A percentile compares a stretch with the other conserved stretches of the same genome.
These are phyloP conservation scores for Fusarium buharicum DNA, from an alignment of 2,329 filamentous ascomycete species.

Conservation along the genomic window DNA sequence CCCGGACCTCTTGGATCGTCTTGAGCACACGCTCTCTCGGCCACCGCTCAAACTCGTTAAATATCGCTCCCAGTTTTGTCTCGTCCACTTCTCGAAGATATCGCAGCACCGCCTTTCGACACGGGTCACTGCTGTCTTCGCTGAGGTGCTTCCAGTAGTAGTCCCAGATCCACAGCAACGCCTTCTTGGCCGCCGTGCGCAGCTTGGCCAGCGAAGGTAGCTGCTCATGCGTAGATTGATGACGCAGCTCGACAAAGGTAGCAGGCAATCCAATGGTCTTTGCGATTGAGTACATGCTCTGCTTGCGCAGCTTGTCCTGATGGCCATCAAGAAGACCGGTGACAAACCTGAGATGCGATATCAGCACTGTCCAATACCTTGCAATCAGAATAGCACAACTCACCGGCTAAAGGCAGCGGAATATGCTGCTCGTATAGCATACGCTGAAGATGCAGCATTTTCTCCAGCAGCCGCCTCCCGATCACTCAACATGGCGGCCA, in stretches of 20 bases:
- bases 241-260: slow-evolving; percentile 87
- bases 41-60: slow-evolving; percentile 51
- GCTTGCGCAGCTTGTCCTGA: slow-evolving; percentile 73
- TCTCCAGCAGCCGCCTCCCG: slow-evolving; percentile 49
- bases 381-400: slow-evolving; percentile 44
- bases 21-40: slow-evolving; percentile 52
- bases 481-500: slow-evolving; percentile 75
- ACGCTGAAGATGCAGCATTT: slow-evolving; percentile 58
- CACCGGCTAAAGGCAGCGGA: slow-evolving; percentile 79
- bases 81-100: slow-evolving; percentile 54
- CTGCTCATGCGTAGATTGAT: slow-evolving; percentile 91
- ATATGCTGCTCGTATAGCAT: slow-evolving; percentile 75
- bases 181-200: slow-evolving; percentile 73
- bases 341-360: slow-evolving; percentile 68
- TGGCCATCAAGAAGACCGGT: slow-evolving; percentile 82
- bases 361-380: slow-evolving; percentile 1
- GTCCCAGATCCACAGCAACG: slow-evolving; percentile 86
- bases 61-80: slow-evolving; percentile 35
- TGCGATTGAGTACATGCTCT: slow-evolving; percentile 78
- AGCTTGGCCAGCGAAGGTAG: slow-evolving; percentile 80
- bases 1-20: slow-evolving; percentile 54
- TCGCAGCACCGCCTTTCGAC: slow-evolving; percentile 51
- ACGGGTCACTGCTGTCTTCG: slow-evolving; percentile 44
- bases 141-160: slow-evolving; percentile 79
- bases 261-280: slow-evolving; percentile 75